Evolutionary conservation across 164 flowering plant genomes (phyloP).

Genomic region (Nymphaea thermarum): DNA sequence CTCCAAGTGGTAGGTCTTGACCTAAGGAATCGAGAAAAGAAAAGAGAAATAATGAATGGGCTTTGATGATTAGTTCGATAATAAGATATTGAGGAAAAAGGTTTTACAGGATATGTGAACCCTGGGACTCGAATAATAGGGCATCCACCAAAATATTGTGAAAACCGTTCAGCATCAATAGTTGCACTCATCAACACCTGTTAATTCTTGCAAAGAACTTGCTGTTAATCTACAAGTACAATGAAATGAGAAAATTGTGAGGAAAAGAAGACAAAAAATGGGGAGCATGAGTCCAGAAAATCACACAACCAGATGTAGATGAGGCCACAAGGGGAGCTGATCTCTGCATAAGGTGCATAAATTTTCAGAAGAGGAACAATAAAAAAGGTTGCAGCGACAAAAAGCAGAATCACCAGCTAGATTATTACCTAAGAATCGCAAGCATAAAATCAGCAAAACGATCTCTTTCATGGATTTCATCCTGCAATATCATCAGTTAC

Average conservation of each 20-base stretch:
- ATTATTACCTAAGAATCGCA: constrained; percentile 69
- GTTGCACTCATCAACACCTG: constrained; percentile 99
- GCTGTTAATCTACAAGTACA: background rate
- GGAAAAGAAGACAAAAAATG: background rate
- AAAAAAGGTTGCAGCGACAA: background rate
- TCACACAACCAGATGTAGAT: constrained; percentile 72
- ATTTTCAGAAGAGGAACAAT: background rate
- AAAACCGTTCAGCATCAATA: constrained; percentile 84
- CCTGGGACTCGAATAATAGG: constrained; percentile 91
- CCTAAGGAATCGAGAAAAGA: constrained; percentile 32
- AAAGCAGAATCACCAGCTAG: background rate
- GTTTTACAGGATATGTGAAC: constrained; percentile 85
- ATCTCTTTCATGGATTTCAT: constrained; percentile 99
- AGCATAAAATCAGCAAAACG: constrained; percentile 84
- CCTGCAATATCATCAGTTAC: constrained; percentile 29
- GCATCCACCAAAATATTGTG: constrained; percentile 91
- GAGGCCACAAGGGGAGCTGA: constrained; percentile 63
- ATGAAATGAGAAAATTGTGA: background rate
- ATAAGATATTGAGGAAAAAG: background rate
- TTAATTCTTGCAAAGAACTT: constrained; percentile 1
- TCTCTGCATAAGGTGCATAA: constrained; percentile 45
- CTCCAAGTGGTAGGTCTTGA: constrained; percentile 67
- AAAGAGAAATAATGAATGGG: background rate
- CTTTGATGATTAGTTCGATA: background rate
- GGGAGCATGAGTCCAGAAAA: background rate